phyloP scores from a whole-genome alignment of 2,329 filamentous ascomycete genomes.

The Epicoccum nigrum region DNA sequence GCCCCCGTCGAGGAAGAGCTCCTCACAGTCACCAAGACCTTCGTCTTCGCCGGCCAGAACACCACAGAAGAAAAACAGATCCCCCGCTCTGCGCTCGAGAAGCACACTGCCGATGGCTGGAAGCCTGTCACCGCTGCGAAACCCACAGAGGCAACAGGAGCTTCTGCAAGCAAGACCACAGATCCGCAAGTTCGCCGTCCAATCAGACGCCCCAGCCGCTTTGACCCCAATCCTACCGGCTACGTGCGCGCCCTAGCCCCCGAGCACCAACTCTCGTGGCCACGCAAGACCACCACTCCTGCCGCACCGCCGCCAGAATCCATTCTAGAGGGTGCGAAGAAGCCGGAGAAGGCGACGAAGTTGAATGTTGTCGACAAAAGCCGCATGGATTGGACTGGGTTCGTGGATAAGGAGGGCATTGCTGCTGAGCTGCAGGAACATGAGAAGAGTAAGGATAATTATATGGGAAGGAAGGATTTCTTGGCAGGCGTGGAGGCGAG shows the following conservation, averaged over 20 bases:
- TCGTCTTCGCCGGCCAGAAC: conserved; percentile 75
- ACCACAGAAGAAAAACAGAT: conserved; percentile 76
- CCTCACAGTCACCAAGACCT: conserved; percentile 71
- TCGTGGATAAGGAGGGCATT: conserved; percentile 66
- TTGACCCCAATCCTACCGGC: conserved; percentile 58
- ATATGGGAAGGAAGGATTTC: conserved; percentile 67
- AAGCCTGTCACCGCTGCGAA: conserved; percentile 22
- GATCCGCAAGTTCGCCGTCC: conserved; percentile 28
- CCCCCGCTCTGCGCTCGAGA: conserved; percentile 46
- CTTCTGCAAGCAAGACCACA: neutral
- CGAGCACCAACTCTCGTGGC: conserved; percentile 52
- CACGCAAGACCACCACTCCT: conserved; percentile 28
- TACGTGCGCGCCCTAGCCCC: conserved; percentile 54
- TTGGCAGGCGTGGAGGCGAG: conserved; percentile 63
- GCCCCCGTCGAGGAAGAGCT: conserved; percentile 42
- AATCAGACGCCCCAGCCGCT: conserved; percentile 54
- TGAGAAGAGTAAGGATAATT: conserved; percentile 67
- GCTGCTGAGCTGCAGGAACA: conserved; percentile 66
- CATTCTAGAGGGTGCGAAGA: conserved; percentile 19
- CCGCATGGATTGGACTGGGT: conserved; percentile 68
- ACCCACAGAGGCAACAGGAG: neutral
- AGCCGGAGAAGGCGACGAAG: conserved; percentile 58
- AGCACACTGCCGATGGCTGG: conserved; percentile 41
- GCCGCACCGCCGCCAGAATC: conserved; percentile 24
- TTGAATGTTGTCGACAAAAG: conserved; percentile 72